These are phyloP conservation scores for Sporisorium graminicola DNA, from an alignment of 1,284 basidiomycete genomes.

Conservation along the genomic window DNA sequence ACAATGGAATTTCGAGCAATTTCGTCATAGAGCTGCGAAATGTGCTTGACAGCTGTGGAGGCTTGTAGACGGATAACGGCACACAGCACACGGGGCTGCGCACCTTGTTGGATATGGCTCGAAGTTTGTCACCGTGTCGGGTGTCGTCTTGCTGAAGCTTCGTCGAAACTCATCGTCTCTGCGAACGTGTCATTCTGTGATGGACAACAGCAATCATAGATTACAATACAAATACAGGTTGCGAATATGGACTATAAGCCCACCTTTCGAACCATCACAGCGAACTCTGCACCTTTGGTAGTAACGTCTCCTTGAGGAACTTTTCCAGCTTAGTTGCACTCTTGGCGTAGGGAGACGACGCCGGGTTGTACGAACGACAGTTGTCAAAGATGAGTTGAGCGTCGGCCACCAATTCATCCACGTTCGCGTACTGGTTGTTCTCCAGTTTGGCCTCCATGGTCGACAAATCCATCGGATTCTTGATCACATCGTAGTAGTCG, in stretches of 20 bases:
- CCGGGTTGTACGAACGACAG: constrained; percentile 89
- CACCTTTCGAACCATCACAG: constrained; percentile 14
- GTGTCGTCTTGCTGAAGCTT: not conserved
- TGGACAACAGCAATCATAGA: not conserved
- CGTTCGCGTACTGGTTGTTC: constrained; percentile 78
- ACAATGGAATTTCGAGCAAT: constrained; percentile 4
- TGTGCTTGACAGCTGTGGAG: not conserved
- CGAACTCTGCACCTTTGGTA: constrained; percentile 53
- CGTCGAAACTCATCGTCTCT: too few species aligned
- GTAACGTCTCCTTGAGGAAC: constrained; percentile 67
- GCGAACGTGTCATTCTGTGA: too few species aligned
- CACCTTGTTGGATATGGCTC: too few species aligned
- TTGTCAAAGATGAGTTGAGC: constrained; percentile 85
- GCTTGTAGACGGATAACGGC: not conserved
- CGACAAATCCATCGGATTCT: constrained; percentile 91
- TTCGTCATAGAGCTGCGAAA: constrained; percentile 19
- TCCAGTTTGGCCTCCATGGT: constrained; percentile 95
- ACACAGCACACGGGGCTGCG: too few species aligned
- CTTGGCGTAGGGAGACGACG: constrained; percentile 85
- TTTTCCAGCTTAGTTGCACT: constrained; percentile 85
- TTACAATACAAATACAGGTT: constrained; percentile 14
- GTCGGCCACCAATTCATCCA: constrained; percentile 85
- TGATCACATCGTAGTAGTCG: constrained; percentile 93
- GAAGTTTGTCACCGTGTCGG: too few species aligned
- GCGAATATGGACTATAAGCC: constrained; percentile 9